Conservation (phyloP, 352 stramenopile genomes). For the Globisporangium heterothallicum region DNA sequence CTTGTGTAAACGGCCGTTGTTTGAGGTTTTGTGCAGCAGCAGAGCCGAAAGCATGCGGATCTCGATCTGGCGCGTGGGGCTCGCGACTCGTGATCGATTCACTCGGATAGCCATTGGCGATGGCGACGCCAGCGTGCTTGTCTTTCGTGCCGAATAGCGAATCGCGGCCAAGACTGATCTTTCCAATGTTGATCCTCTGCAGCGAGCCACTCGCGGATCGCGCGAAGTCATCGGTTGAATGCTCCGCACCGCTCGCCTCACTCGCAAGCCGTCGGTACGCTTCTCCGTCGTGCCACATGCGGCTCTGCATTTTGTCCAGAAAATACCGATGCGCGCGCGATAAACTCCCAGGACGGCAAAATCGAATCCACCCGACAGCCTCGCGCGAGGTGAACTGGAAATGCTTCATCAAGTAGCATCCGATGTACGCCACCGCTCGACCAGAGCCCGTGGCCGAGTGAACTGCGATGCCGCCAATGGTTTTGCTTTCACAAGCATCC, state of each 20-base stretch:
- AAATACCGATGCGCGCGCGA: conserved; percentile 86
- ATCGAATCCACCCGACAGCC: conserved; percentile 93
- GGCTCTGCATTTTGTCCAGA: conserved; percentile 81
- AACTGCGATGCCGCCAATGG: conserved; percentile 41
- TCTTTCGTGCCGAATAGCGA: conserved; percentile 52
- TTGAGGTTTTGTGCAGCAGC: conserved; percentile 14
- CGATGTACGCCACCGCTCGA: conserved; percentile 93
- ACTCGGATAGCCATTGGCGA: too few species aligned
- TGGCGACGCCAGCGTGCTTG: conserved; percentile 1
- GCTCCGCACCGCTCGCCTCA: conserved; percentile 4
- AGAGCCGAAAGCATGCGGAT: neutral
- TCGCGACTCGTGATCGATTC: conserved; percentile 10
- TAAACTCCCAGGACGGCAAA: conserved; percentile 88
- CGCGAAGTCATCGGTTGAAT: neutral
- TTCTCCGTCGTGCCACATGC: conserved; percentile 65
- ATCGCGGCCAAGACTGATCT: conserved; percentile 47
- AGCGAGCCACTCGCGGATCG: neutral
- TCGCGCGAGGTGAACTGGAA: conserved; percentile 91
- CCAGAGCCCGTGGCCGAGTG: conserved; percentile 71
- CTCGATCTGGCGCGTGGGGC: neutral
- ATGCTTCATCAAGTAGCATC: conserved; percentile 98
- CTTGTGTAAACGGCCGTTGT: conserved; percentile 41
- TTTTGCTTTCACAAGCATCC: conserved; percentile 74
- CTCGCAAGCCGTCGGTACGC: conserved; percentile 20
- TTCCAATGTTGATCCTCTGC: conserved; percentile 63